Evolutionary conservation across 768 basidiomycete species (phyloP).

Genomic region (Melanogaster broomeanus): DNA sequence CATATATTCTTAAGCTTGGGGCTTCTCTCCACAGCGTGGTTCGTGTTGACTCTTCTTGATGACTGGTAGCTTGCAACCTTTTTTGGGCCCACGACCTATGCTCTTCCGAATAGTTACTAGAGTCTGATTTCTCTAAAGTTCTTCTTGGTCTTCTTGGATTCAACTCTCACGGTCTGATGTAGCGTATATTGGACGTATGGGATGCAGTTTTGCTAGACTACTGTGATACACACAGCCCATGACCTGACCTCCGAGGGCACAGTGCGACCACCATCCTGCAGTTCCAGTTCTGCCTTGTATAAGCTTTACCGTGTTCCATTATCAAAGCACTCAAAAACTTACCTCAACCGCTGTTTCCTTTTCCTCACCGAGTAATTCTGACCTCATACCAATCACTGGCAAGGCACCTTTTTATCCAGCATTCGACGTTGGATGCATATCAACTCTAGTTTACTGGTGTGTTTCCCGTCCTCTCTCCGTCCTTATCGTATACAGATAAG

Average conservation of each 20-base stretch:
- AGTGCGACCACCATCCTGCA: conserved; percentile 76
- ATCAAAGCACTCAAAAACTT: conserved; percentile 34
- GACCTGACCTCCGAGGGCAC: conserved; percentile 58
- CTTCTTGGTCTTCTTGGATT: too few species aligned
- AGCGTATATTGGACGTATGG: too few species aligned
- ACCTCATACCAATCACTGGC: conserved; percentile 43
- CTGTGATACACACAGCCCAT: conserved; percentile 13
- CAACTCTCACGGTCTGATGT: too few species aligned
- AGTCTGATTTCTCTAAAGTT: too few species aligned
- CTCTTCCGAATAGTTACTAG: too few species aligned
- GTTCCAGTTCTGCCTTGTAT: conserved; percentile 49
- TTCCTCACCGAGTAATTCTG: conserved; percentile 51
- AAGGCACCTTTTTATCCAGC: conserved; percentile 48
- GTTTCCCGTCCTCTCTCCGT: conserved; percentile 17
- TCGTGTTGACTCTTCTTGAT: too few species aligned
- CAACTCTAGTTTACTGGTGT: conserved; percentile 50
- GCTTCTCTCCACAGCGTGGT: too few species aligned
- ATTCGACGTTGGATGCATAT: conserved; percentile 44
- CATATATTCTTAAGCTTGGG: too few species aligned
- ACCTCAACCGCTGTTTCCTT: conserved; percentile 41
- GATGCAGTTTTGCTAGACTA: too few species aligned
- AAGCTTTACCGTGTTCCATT: conserved; percentile 60
- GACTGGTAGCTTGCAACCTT: too few species aligned
- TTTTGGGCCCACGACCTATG: too few species aligned
- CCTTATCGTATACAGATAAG: conserved; percentile 7